phyloP scores from a whole-genome alignment of 2,329 filamentous ascomycete genomes.

The Diplodia sapinea region DNA sequence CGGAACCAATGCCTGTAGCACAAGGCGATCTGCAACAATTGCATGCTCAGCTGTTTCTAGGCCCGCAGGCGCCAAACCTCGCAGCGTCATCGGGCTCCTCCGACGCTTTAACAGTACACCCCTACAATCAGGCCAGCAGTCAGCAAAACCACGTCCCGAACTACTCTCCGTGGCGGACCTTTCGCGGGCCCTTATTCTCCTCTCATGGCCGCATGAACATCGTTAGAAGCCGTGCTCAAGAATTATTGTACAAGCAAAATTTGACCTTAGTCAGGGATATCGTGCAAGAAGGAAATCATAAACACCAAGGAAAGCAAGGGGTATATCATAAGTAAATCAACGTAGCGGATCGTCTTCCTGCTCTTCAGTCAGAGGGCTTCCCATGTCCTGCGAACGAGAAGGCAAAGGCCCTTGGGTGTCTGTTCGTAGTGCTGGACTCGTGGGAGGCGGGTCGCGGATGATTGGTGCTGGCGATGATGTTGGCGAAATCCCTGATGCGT shows the following conservation, averaged over 20 bases:
- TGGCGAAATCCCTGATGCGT: slow-evolving; percentile 9
- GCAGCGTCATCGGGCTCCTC: not conserved
- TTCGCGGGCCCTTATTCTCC: not conserved
- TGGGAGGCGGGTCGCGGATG: not conserved
- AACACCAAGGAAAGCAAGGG: not conserved
- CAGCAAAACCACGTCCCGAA: not conserved
- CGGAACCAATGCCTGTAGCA: not conserved
- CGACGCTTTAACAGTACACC: not conserved
- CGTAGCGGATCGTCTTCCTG: not conserved
- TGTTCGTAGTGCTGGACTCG: not conserved
- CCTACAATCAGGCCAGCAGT: not conserved
- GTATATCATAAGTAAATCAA: slow-evolving; percentile 3
- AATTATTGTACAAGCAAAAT: slow-evolving; percentile 16
- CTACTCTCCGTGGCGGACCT: not conserved
- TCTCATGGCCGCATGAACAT: slow-evolving; percentile 4
- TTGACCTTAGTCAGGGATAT: not conserved
- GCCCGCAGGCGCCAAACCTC: not conserved
- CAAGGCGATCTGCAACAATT: not conserved
- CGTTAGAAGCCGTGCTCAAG: not conserved
- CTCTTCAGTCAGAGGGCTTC: not conserved
- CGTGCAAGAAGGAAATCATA: not conserved
- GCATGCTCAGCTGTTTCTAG: not conserved
- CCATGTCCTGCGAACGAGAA: not conserved
- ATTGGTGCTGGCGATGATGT: not conserved
- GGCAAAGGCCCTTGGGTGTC: not conserved